Conservation (phyloP, 2,329 filamentous ascomycete species). For the Colletotrichum neosansevieriae region DNA sequence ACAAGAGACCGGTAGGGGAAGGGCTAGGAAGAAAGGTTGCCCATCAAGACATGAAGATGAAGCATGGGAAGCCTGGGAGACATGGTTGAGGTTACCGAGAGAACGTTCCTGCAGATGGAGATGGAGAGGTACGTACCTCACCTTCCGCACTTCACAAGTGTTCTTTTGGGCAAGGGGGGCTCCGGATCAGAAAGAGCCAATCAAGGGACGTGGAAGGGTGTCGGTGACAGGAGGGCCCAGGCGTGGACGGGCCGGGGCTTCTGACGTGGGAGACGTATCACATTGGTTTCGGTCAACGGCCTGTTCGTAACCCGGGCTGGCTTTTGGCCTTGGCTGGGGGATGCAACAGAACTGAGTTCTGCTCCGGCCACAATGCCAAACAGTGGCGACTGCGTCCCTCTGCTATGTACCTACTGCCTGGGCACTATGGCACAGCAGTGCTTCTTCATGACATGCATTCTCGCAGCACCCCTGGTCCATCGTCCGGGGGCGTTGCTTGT, state of each 20-base stretch:
- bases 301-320: constrained; percentile 39
- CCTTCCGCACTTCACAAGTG: no score
- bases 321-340: constrained; percentile 18
- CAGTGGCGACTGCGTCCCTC: constrained; percentile 15
- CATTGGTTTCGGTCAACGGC: constrained; percentile 41
- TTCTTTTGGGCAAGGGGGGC: neutral
- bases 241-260: constrained; percentile 34
- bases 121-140: constrained; percentile 12
- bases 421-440: no score
- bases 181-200: constrained; percentile 10
- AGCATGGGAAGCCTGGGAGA: constrained; percentile 11
- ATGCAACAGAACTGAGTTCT: constrained; percentile 36
- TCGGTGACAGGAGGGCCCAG: constrained; percentile 29
- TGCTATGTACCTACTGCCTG: no score
- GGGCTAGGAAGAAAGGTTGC: constrained; percentile 9
- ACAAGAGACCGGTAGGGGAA: constrained; percentile 12
- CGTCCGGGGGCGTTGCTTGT: constrained; percentile 16
- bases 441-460: no score
- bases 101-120: constrained; percentile 32
- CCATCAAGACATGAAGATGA: neutral
- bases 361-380: constrained; percentile 31
- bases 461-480: neutral
- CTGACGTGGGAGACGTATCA: constrained; percentile 41
- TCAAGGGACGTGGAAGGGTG: neutral
- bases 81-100: constrained; percentile 35